phyloP scores from a whole-genome alignment of 768 basidiomycete genomes.

The Termitomyces bulborhizus region DNA sequence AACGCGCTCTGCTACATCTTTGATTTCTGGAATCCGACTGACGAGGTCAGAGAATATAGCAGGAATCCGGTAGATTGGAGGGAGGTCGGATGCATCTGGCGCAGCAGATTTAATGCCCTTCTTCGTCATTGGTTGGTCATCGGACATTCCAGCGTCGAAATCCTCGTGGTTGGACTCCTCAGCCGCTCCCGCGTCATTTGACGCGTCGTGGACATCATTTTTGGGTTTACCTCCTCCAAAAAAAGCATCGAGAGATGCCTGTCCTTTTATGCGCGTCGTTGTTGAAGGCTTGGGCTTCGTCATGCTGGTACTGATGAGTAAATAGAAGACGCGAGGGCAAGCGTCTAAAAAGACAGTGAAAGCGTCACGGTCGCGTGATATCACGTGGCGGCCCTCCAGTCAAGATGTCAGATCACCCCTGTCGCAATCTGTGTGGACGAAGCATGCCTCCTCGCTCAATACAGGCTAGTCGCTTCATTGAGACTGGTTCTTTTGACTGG shows the following conservation, averaged over 20 bases:
- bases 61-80: constrained; percentile 68
- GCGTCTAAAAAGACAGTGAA: background rate
- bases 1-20: constrained; percentile 58
- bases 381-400: background rate
- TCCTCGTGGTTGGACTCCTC: constrained; percentile 26
- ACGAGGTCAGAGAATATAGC: constrained; percentile 76
- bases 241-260: constrained; percentile 51
- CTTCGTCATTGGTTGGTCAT: constrained; percentile 18
- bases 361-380: constrained; percentile 1
- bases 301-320: constrained; percentile 29
- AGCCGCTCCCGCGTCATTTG: constrained; percentile 20
- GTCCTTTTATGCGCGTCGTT: constrained; percentile 34
- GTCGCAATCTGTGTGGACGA: background rate
- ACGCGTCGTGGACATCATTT: constrained; percentile 25
- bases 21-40: constrained; percentile 56
- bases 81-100: constrained; percentile 59
- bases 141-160: constrained; percentile 31
- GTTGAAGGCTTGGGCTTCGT: constrained; percentile 36
- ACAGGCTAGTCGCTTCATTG: constrained; percentile 25
- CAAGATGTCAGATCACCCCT: background rate
- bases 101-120: constrained; percentile 33
- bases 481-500: constrained; percentile 34
- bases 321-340: constrained; percentile 9
- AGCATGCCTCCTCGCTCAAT: constrained; percentile 4
- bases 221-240: constrained; percentile 36